A percentile compares a stretch with the other conserved stretches of the same genome.
Evolutionary conservation across 192 early-diverging fungal genomes (phyloP).

Genomic region (Neocallimastix lanati): DNA sequence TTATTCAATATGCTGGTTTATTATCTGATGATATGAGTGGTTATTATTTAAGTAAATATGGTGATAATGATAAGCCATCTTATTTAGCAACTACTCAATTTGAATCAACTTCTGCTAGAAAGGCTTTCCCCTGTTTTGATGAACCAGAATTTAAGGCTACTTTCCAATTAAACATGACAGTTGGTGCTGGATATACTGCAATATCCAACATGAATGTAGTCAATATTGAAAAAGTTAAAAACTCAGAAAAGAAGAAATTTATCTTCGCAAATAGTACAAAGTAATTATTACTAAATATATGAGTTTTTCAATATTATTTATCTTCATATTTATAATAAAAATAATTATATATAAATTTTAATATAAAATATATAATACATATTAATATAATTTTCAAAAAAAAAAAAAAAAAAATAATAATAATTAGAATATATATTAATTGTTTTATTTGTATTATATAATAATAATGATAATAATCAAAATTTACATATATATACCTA

Average conservation of each 20-base stretch:
- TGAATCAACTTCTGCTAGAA: conserved; percentile 19
- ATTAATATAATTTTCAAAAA: too few species aligned
- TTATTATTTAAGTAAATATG: neutral
- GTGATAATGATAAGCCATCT: neutral
- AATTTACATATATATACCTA: too few species aligned
- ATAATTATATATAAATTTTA: too few species aligned
- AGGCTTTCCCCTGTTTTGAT: conserved; percentile 93
- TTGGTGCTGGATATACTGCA: conserved; percentile 54
- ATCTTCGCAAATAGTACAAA: neutral
- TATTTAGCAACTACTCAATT: neutral
- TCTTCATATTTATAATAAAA: too few species aligned
- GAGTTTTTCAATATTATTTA: too few species aligned
- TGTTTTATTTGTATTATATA: too few species aligned
- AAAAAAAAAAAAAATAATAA: too few species aligned
- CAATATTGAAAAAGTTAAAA: conserved; percentile 32
- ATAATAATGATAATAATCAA: too few species aligned
- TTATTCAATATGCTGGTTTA: neutral
- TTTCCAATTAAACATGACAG: conserved; percentile 74
- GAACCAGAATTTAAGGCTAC: conserved; percentile 91
- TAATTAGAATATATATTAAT: too few species aligned
- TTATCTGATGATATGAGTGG: neutral
- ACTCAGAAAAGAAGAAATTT: conserved; percentile 21
- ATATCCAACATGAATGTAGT: conserved; percentile 84
- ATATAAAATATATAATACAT: too few species aligned
- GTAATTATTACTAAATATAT: neutral